These are phyloP conservation scores for Ustilago loliicola DNA, from an alignment of 1,284 basidiomycete species.

Conservation along the genomic window DNA sequence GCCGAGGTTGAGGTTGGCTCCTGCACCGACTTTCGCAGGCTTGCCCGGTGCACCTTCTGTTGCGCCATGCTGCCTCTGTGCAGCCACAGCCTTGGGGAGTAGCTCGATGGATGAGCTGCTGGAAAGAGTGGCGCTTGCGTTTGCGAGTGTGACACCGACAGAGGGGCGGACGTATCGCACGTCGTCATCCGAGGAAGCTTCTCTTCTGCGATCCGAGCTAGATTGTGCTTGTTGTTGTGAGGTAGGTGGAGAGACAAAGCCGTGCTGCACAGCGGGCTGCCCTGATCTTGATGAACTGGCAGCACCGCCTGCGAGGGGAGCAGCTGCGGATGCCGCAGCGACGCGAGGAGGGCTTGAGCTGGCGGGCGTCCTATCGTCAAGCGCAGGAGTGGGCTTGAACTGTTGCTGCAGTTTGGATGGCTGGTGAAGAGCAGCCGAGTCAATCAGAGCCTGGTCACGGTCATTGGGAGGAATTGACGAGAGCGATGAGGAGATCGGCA, in stretches of 20 bases:
- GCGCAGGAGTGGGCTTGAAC: constrained; percentile 21
- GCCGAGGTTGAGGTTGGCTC: constrained; percentile 45
- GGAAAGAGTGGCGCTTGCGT: constrained; percentile 52
- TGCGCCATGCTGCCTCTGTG: constrained; percentile 30
- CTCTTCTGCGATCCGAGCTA: constrained; percentile 25
- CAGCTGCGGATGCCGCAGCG: constrained; percentile 11
- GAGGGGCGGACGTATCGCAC: constrained; percentile 33
- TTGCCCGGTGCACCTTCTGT: constrained; percentile 5
- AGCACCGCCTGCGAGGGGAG: constrained; percentile 11
- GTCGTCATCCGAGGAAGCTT: constrained; percentile 49
- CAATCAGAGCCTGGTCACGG: constrained; percentile 50
- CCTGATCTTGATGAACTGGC: constrained; percentile 3
- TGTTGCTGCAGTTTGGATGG: constrained; percentile 45
- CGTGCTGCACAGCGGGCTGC: constrained; percentile 32
- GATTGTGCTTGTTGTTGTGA: constrained; percentile 27
- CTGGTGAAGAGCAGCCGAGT: constrained; percentile 48
- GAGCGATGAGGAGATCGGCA: constrained; percentile 46
- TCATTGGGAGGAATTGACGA: constrained; percentile 53
- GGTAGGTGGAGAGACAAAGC: constrained; percentile 23
- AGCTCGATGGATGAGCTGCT: constrained; percentile 55
- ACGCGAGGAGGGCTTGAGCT: constrained; percentile 50
- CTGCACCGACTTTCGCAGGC: constrained; percentile 14
- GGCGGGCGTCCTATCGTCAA: constrained; percentile 47
- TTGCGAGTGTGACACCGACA: constrained; percentile 48
- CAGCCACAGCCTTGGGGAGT: constrained; percentile 42